Conservation (phyloP, 768 basidiomycete species). For the Boletus coccyginus region DNA sequence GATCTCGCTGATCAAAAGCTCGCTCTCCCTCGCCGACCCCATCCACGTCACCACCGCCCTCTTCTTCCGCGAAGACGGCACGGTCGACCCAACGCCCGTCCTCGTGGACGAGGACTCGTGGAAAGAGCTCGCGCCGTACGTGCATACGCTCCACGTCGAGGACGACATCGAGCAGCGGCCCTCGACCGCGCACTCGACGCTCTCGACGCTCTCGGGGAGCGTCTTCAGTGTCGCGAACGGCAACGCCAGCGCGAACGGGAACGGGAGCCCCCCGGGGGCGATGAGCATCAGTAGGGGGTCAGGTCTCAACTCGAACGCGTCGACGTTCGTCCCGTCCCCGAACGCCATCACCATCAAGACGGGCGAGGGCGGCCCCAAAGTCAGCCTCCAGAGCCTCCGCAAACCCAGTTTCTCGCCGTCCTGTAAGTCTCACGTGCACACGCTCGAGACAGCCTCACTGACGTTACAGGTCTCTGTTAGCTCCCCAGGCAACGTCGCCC, state of each 20-base stretch:
- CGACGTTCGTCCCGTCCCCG: constrained; percentile 22
- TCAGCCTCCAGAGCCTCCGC: constrained; percentile 14
- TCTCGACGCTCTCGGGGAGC: constrained; percentile 5
- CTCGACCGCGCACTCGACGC: constrained; percentile 7
- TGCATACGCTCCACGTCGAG: constrained; percentile 22
- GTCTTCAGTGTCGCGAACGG: not conserved
- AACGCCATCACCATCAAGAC: constrained; percentile 22
- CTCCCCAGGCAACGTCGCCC: constrained; percentile 24
- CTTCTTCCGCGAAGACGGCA: not conserved
- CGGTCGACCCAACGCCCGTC: not conserved
- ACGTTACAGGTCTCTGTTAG: constrained; percentile 5
- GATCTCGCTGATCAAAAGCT: constrained; percentile 20
- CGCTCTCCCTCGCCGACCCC: not conserved
- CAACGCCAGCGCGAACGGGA: too few relatives aligned
- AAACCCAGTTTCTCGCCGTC: constrained; percentile 25
- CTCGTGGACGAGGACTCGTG: constrained; percentile 32
- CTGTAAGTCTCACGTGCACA: constrained; percentile 6
- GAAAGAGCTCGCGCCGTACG: constrained; percentile 31
- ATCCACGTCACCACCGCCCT: too few relatives aligned
- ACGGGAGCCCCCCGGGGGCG: too few relatives aligned
- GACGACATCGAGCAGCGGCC: constrained; percentile 27
- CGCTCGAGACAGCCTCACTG: not conserved
- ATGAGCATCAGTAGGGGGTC: not conserved
- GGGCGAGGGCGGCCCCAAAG: constrained; percentile 14
- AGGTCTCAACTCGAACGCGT: constrained; percentile 24